phyloP scores from a whole-genome alignment of 192 early-diverging fungal genomes.

The Phycomyces blakesleeanus region DNA sequence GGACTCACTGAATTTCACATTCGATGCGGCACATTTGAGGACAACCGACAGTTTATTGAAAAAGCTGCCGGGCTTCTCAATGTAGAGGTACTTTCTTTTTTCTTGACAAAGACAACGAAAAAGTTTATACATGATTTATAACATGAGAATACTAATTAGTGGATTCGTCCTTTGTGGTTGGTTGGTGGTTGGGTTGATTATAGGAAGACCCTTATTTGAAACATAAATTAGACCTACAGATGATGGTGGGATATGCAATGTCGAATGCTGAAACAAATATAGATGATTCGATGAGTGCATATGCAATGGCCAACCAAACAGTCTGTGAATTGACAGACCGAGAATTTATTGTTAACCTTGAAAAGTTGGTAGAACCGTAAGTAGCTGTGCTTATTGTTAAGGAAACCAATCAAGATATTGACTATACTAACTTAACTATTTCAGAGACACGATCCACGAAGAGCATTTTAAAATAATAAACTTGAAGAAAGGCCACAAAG shows the following conservation, averaged over 20 bases:
- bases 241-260: not conserved
- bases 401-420: not conserved
- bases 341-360: not conserved
- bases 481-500: too few relatives aligned
- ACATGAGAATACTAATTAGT: too few relatives aligned
- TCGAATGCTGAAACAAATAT: not conserved
- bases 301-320: not conserved
- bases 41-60: conserved; percentile 40
- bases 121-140: too few relatives aligned
- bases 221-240: not conserved
- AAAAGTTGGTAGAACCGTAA: not conserved
- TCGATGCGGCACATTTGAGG: conserved; percentile 40
- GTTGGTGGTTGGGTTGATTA: not conserved
- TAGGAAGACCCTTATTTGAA: not conserved
- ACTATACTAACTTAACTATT: too few relatives aligned
- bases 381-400: not conserved
- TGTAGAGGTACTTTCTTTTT: too few relatives aligned
- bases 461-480: too few relatives aligned
- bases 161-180: not conserved
- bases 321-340: not conserved
- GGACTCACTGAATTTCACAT: conserved; percentile 54
- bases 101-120: too few relatives aligned
- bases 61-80: conserved; percentile 27
- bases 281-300: not conserved
- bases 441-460: too few relatives aligned